phyloP scores from a whole-genome alignment of 352 stramenopile species.

The Phytophthora capsici region DNA sequence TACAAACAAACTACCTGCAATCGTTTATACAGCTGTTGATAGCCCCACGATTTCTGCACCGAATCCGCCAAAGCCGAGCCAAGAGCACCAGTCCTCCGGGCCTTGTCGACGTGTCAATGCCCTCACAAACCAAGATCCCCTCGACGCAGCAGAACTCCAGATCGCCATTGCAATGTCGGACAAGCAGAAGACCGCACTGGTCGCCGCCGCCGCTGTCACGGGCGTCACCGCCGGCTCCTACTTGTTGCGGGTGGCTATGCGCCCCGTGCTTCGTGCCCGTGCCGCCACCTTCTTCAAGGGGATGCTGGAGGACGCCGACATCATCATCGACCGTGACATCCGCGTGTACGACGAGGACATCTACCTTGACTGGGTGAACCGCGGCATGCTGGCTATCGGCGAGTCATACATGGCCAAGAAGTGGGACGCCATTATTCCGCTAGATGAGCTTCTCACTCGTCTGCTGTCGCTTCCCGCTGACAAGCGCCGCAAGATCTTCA shows the following conservation, averaged over 20 bases:
- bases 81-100: slow-evolving; percentile 9
- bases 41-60: slow-evolving; percentile 34
- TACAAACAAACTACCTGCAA: slow-evolving; percentile 19
- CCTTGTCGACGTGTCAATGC: slow-evolving; percentile 28
- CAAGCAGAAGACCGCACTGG: slow-evolving; percentile 77
- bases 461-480: slow-evolving; percentile 71
- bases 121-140: slow-evolving; percentile 38
- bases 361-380: slow-evolving; percentile 87
- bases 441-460: slow-evolving; percentile 80
- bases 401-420: slow-evolving; percentile 92
- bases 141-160: slow-evolving; percentile 17
- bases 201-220: slow-evolving; percentile 68
- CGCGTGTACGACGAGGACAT: slow-evolving; percentile 83
- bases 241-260: slow-evolving; percentile 69
- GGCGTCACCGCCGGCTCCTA: slow-evolving; percentile 73
- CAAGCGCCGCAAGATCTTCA: slow-evolving; percentile 87
- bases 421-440: slow-evolving; percentile 83
- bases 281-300: slow-evolving; percentile 81
- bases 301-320: slow-evolving; percentile 84
- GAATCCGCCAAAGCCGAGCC: slow-evolving; percentile 21
- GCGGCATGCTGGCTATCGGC: slow-evolving; percentile 85
- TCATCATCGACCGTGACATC: slow-evolving; percentile 84
- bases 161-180: slow-evolving; percentile 37
- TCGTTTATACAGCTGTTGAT: slow-evolving; percentile 18
- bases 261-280: slow-evolving; percentile 69